phyloP scores from a whole-genome alignment of 108 stramenopile genomes.

The Schizochytrium sp. region DNA sequence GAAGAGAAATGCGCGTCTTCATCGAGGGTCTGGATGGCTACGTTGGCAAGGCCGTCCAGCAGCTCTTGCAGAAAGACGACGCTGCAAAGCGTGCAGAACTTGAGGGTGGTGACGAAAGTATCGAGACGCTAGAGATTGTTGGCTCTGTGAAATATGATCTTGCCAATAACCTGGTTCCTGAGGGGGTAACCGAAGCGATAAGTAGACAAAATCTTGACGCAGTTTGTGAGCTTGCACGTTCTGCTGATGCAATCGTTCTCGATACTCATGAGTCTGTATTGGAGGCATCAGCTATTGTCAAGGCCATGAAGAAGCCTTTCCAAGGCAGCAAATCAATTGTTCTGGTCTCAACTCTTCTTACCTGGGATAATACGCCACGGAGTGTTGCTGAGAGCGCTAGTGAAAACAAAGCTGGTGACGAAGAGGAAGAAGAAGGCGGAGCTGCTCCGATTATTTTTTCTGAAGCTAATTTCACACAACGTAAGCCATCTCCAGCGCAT shows the following conservation, averaged over 20 bases:
- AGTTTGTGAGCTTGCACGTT: slow-evolving; percentile 30
- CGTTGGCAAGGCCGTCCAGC: slow-evolving; percentile 47
- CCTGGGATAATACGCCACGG: slow-evolving; percentile 54
- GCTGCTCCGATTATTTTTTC: neutral
- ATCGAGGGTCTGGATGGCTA: slow-evolving; percentile 56
- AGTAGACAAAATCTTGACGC: slow-evolving; percentile 28
- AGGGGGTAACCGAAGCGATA: slow-evolving; percentile 28
- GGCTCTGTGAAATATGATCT: slow-evolving; percentile 48
- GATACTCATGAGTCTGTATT: slow-evolving; percentile 49
- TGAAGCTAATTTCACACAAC: slow-evolving; percentile 1
- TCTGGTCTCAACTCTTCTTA: slow-evolving; percentile 26
- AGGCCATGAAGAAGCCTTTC: slow-evolving; percentile 43
- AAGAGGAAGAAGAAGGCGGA: neutral
- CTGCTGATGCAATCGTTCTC: slow-evolving; percentile 43
- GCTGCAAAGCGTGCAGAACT: slow-evolving; percentile 24
- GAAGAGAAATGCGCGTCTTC: slow-evolving; percentile 29
- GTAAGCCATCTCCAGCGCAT: neutral
- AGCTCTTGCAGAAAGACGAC: neutral
- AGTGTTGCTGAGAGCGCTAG: neutral
- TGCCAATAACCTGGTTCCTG: neutral
- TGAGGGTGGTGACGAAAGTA: neutral
- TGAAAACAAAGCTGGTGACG: slow-evolving; percentile 19
- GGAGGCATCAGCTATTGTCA: slow-evolving; percentile 33
- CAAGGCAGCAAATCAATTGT: slow-evolving; percentile 42
- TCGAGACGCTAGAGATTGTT: slow-evolving; percentile 19